These are phyloP conservation scores for Inga leiocalycina DNA, from an alignment of 306 rosid species.

Conservation along the genomic window DNA sequence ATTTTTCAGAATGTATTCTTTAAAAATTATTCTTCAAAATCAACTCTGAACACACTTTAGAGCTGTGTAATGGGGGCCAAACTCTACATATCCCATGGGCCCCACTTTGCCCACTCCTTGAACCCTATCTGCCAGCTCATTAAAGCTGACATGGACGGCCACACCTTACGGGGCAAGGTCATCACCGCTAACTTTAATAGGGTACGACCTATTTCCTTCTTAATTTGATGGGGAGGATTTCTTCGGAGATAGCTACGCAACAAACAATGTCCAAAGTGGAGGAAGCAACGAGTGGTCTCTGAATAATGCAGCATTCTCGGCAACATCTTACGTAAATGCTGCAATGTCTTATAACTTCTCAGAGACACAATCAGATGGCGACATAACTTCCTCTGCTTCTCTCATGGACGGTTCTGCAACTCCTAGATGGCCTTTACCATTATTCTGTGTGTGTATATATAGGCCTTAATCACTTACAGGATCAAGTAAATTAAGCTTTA, in stretches of 20 bases:
- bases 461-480: neutral
- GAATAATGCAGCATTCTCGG: conserved; percentile 3
- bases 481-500: neutral
- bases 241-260: conserved; percentile 35
- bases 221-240: conserved; percentile 35
- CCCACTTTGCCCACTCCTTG: conserved; percentile 30
- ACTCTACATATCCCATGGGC: conserved; percentile 40
- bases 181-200: conserved; percentile 14
- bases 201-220: conserved; percentile 38
- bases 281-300: conserved; percentile 45
- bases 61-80: conserved; percentile 69
- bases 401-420: conserved; percentile 9
- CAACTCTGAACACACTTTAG: too few species aligned
- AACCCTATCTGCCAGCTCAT: conserved; percentile 70
- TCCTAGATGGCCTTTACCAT: conserved; percentile 8
- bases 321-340: conserved; percentile 26
- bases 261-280: conserved; percentile 27
- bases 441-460: neutral
- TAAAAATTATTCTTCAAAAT: too few species aligned
- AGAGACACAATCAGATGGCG: conserved; percentile 52
- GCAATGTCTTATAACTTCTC: conserved; percentile 39
- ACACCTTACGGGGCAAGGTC: conserved; percentile 27
- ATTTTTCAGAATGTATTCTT: too few species aligned
- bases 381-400: conserved; percentile 41
- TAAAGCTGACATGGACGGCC: conserved; percentile 58